Evolutionary conservation across 2,329 filamentous ascomycete genomes (phyloP), one percentile per base, ranked within the genome.

Genomic region (Leptographium wingfieldii): DNA sequence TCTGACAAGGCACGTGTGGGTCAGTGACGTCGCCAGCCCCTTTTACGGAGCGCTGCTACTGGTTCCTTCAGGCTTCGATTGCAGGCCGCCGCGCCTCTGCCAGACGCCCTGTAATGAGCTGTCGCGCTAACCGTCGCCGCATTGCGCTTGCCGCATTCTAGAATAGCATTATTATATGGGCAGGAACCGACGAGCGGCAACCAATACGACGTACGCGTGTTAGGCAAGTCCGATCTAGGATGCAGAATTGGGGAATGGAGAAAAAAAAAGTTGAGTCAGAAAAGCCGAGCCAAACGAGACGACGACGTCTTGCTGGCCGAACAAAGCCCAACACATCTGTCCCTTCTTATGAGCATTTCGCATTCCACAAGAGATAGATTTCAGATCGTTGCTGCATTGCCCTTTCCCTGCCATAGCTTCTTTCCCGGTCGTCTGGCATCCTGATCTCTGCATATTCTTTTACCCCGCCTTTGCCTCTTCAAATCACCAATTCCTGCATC

Each of bases 171-270:
- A 11, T 22, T 22, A 31, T 5, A 31, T 10, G 33, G 46, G n/a
- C n/a, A 59, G 22, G 29, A 31, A 35, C 52, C 63, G 61, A 61
- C 59, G 56, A 63, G 54, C 58, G 51, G 57, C 16, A 63, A 57
- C 61, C 59, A 60, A 64, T 60, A 56, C 59, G 57, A 35, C 33
- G 5, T 35, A 35, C 61, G 63, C 63, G 63, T 31, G 10, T 33
- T 56, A 16, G 25, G 61, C 52, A 55, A 58, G 43, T 46, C 63
- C 63, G 63, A 64, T 64, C 49, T 64, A 64, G 63, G 63, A 63
- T 29, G 53, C 40, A 40, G 43, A 58, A 11, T 19, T 43, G 16
- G 40, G 19, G 40, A n/a, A 43, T 35, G 33, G 33, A 9, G 33
- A 43, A 46, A 25, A 40, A 40, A 55, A 55, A 55, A 22, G 31